These are phyloP conservation scores for Crucibulum cyathiforme DNA, from an alignment of 1,284 basidiomycete species.

Conservation along the genomic window DNA sequence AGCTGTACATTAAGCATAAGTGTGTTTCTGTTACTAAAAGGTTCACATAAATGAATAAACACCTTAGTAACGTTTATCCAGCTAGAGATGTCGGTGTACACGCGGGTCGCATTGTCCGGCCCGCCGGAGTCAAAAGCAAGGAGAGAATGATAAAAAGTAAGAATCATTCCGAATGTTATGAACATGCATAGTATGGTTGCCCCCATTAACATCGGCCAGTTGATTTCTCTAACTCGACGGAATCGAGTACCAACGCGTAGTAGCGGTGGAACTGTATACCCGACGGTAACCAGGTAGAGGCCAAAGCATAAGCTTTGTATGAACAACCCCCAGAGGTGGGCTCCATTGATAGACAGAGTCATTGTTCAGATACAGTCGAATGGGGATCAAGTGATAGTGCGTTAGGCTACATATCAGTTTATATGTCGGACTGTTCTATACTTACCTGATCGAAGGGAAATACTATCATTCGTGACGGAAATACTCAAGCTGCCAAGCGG, in stretches of 20 bases:
- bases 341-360: not conserved
- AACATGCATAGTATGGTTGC: not conserved
- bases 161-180: not conserved
- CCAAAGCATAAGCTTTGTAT: not conserved
- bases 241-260: not conserved
- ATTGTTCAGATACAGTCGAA: too few relatives aligned
- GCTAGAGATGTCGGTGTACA: slow-evolving; percentile 3
- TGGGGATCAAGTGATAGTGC: too few relatives aligned
- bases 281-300: not conserved
- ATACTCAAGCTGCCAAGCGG: too few relatives aligned
- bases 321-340: not conserved
- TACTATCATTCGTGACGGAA: too few relatives aligned
- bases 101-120: not conserved
- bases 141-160: slow-evolving; percentile 5
- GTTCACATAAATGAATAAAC: too few relatives aligned
- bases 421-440: too few relatives aligned
- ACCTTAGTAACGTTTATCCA: slow-evolving; percentile 9
- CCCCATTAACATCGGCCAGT: not conserved
- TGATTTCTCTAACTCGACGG: not conserved
- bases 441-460: too few relatives aligned
- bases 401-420: too few relatives aligned
- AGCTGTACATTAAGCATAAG: too few relatives aligned
- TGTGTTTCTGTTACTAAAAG: too few relatives aligned
- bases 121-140: slow-evolving; percentile 4
- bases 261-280: not conserved